These are phyloP conservation scores for Malassezia sympodialis DNA, from an alignment of 1,284 basidiomycete genomes.

Conservation along the genomic window DNA sequence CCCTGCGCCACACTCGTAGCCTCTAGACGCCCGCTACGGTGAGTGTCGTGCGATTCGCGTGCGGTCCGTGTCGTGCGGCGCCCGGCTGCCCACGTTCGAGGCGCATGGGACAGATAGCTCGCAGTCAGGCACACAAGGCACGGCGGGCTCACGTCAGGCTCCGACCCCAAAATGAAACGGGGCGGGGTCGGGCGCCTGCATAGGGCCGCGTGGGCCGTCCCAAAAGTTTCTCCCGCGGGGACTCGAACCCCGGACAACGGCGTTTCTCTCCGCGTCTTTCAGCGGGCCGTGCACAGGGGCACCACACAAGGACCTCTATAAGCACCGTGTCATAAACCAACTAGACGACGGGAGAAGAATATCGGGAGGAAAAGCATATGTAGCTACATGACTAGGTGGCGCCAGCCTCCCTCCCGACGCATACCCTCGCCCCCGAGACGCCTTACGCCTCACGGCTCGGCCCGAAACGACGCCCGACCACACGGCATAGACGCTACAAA, in stretches of 20 bases:
- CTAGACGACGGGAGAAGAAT: slow-evolving; percentile 21
- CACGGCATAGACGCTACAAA: too few species aligned
- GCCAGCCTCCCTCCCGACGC: neutral
- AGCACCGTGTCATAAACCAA: slow-evolving; percentile 24
- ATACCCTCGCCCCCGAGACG: neutral
- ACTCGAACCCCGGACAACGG: slow-evolving; percentile 23
- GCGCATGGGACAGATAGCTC: too few species aligned
- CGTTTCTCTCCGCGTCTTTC: slow-evolving; percentile 18
- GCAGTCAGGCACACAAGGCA: too few species aligned
- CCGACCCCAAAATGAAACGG: too few species aligned
- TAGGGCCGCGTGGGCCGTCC: neutral
- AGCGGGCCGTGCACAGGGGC: slow-evolving; percentile 21
- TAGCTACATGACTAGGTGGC: neutral
- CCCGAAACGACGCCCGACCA: too few species aligned
- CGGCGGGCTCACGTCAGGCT: too few species aligned
- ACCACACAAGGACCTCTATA: slow-evolving; percentile 13
- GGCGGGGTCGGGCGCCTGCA: too few species aligned
- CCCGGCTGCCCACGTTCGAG: too few species aligned
- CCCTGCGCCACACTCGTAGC: neutral
- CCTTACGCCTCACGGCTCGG: too few species aligned
- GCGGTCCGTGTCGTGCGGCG: slow-evolving; percentile 10
- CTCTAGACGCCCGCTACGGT: neutral
- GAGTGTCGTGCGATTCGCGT: slow-evolving; percentile 25
- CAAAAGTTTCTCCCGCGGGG: slow-evolving; percentile 21
- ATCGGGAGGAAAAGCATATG: neutral